Evolutionary conservation across 1,284 basidiomycete genomes (phyloP), one percentile per base, ranked within the genome.

Genomic region (Ceratobasidium sp.): DNA sequence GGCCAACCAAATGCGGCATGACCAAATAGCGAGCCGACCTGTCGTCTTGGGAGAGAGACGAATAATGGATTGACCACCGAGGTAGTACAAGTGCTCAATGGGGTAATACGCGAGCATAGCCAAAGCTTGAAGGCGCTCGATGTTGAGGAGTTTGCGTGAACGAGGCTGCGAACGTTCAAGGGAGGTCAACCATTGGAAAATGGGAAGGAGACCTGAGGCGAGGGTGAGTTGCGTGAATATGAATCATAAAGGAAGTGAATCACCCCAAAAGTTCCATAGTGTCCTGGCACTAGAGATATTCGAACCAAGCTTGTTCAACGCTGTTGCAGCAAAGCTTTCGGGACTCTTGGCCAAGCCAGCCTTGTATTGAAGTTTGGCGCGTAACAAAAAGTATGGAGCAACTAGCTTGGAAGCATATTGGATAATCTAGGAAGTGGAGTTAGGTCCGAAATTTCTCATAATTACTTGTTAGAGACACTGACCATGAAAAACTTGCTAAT

Each of bases 61-160:
- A 83, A 81, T 2, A 64, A 94, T 81, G 21, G 84, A 83, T 76
- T 92, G 87, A 1, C 86, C 83, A 32, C 85, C 81, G 71, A 94
- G 83, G 78, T 92, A 94, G 77, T 86, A 90, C 36, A 91, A 79
- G 77, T 94, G 91, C 77, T 94, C 92, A 64, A 94, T 83, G 1
- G 92, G 92, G 77, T 91, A 94, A 82, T 91, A 94, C 0, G 83
- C 85, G 21, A 94, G 82, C 92, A 94, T 93, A 0, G 90, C 87
- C 89, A 91, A 92, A 21, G 89, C 92, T 79, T 94, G 92, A 9
- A 93, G 81, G 30, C 91, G 88, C 77, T 94, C 91, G 59, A 94
- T 91, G 9, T 86, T 91, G 67, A 88, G 86, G 26, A 92, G 83
- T 50, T 83, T 84, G 9, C 88, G 85, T 2, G 92, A 92, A 1